Conservation (phyloP, 108 stramenopile species). For the Cyclostephanos tholiformis region DNA sequence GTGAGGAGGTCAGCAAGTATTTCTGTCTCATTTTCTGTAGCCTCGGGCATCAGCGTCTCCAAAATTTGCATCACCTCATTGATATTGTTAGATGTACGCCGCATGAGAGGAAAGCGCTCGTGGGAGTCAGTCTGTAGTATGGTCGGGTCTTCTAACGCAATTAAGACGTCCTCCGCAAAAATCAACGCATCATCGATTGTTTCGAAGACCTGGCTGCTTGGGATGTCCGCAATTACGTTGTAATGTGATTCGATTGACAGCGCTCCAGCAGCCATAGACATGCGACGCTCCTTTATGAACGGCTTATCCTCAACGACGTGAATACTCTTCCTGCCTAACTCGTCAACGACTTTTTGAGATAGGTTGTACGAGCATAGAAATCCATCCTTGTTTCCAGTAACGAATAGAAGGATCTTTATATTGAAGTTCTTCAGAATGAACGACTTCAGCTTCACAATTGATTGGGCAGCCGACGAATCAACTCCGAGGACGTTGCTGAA, state of each 20-base stretch:
- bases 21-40: conserved; percentile 24
- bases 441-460: conserved; percentile 64
- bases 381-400: conserved; percentile 60
- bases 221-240: conserved; percentile 14
- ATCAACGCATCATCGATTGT: conserved; percentile 63
- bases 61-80: conserved; percentile 41
- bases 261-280: conserved; percentile 21
- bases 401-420: conserved; percentile 58
- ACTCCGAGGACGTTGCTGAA: conserved; percentile 68
- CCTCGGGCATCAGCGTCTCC: conserved; percentile 43
- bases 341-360: conserved; percentile 35
- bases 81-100: conserved; percentile 1
- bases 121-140: conserved; percentile 44
- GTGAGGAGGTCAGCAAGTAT: conserved; percentile 33
- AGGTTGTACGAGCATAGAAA: conserved; percentile 65
- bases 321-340: neutral
- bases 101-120: conserved; percentile 26
- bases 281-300: conserved; percentile 10
- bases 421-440: conserved; percentile 45
- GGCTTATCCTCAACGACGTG: conserved; percentile 13
- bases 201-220: conserved; percentile 52
- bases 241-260: conserved; percentile 10
- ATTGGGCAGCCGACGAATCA: conserved; percentile 72
- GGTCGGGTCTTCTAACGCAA: conserved; percentile 46
- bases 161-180: conserved; percentile 69